Evolutionary conservation across 257 asterid genomes (phyloP).

Genomic region (Nicotiana paniculata): DNA sequence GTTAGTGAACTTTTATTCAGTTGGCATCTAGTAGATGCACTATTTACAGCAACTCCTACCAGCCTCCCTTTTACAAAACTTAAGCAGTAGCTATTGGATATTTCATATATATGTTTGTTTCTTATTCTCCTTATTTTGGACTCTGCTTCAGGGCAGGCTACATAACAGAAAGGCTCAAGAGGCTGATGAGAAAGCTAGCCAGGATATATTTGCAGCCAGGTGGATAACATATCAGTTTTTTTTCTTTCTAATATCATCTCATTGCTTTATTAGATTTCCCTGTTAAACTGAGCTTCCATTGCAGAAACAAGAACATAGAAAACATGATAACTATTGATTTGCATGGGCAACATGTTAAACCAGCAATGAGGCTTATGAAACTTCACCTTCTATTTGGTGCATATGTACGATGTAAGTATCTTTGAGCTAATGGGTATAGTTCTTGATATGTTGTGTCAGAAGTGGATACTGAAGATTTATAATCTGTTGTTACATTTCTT

Average conservation of each 20-base stretch:
- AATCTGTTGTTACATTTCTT: constrained; percentile 2
- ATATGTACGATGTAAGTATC: constrained; percentile 74
- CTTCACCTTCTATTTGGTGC: constrained; percentile 96
- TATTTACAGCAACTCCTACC: neutral
- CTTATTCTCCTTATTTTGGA: neutral
- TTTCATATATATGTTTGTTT: neutral
- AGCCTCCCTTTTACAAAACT: neutral
- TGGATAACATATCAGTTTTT: constrained; percentile 17
- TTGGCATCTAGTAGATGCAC: neutral
- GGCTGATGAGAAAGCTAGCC: constrained; percentile 91
- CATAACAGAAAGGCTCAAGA: constrained; percentile 67
- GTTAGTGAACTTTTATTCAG: neutral
- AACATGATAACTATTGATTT: constrained; percentile 82
- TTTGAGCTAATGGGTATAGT: neutral
- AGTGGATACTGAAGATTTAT: neutral
- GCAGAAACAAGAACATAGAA: constrained; percentile 74
- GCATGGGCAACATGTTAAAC: constrained; percentile 93
- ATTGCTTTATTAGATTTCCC: neutral
- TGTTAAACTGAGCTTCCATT: constrained; percentile 25
- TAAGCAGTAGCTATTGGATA: neutral
- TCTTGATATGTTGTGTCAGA: neutral
- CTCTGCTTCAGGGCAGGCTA: constrained; percentile 55
- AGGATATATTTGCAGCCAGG: constrained; percentile 72
- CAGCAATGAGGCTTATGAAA: constrained; percentile 84
- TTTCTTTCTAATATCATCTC: neutral